Base-by-base conservation (phyloP, 2,329 filamentous ascomycete species). In the Zalaria sp. region DNA sequence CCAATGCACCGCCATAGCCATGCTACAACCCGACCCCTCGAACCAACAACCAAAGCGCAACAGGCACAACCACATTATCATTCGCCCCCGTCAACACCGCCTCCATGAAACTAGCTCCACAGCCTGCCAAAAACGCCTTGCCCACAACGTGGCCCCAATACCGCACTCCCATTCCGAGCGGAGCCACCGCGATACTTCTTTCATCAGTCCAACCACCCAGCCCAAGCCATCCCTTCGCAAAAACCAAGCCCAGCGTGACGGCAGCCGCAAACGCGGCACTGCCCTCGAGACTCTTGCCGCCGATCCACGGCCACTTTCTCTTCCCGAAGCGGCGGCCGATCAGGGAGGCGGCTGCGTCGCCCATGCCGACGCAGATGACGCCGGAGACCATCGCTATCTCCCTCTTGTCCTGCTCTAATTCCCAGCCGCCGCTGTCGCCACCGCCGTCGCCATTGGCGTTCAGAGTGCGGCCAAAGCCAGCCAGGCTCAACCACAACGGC, bases 211-310 rank as follows among this genome's bases (percentile, higher is more conserved):
- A 27, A 57, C 52, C 77, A 2, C 89, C 89, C 25, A 85, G 46
- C 34, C 71, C 67, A 47, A 95, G 66, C 87, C 88, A 96, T 10
- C 67, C 55, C 51, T 79, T 81, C 3, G 81, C 81, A 4, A 72
- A 65, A 35, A 81, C 62, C 37, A 96, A 68, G 0, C 89, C 91
- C 4, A 72, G 48, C 40, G 81, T 82, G 4, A 96, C 91, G 3
- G 86, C 88, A 4, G 67, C 61, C 1, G 80, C 81, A 61, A 98
- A 96, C 1, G 91, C 91, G 5, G 80, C 49, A 42, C 72, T 77
- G n/a, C n/a, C n/a, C n/a, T 98, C 89, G 1, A 98, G 69, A 48
- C 86, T 94, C 70, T 98, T 98, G 9, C 88, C 89, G 3, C 91
- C 91, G 9, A 86, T 84, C 91, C 91, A 98, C 25, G 88, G 73